A percentile compares a stretch with the other conserved stretches of the same genome.
phyloP scores from a whole-genome alignment of 305 asterid genomes.

The Fraxinus baroniana region DNA sequence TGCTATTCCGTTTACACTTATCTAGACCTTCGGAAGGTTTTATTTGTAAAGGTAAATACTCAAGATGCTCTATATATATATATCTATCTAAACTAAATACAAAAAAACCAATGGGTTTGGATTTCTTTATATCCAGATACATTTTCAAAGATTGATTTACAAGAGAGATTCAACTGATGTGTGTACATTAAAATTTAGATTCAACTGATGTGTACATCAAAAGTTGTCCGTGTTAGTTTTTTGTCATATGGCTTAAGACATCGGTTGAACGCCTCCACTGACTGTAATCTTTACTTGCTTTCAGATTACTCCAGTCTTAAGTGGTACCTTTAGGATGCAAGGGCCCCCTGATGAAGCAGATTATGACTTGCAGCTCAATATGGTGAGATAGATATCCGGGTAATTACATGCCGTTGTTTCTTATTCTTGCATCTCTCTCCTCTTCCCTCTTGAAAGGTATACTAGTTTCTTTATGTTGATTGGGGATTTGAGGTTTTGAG shows the following conservation, averaged over 20 bases:
- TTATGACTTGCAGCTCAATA: slow-evolving; percentile 44
- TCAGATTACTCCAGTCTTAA: slow-evolving; percentile 52
- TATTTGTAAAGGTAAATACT: neutral
- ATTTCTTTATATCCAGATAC: neutral
- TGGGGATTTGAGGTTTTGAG: slow-evolving; percentile 2
- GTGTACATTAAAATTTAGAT: slow-evolving; percentile 3
- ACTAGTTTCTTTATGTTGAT: slow-evolving; percentile 10
- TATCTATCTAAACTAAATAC: slow-evolving; percentile 17
- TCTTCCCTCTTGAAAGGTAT: slow-evolving; percentile 15
- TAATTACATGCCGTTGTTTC: slow-evolving; percentile 38
- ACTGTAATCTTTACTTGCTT: slow-evolving; percentile 29
- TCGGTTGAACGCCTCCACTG: neutral
- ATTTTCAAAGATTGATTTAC: neutral
- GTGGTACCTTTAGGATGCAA: slow-evolving; percentile 55
- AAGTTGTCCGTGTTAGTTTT: neutral
- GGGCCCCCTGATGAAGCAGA: slow-evolving; percentile 53
- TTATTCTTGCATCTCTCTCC: slow-evolving; percentile 19
- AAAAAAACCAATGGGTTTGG: slow-evolving; percentile 10
- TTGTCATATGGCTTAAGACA: neutral
- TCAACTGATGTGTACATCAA: slow-evolving; percentile 13
- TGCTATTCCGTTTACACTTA: neutral
- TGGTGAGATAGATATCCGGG: slow-evolving; percentile 69
- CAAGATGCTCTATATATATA: neutral
- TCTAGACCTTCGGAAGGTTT: neutral
- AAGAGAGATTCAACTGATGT: slow-evolving; percentile 16